Base-by-base conservation (phyloP, 2,329 filamentous ascomycete genomes). In the Seiridium cupressi region DNA sequence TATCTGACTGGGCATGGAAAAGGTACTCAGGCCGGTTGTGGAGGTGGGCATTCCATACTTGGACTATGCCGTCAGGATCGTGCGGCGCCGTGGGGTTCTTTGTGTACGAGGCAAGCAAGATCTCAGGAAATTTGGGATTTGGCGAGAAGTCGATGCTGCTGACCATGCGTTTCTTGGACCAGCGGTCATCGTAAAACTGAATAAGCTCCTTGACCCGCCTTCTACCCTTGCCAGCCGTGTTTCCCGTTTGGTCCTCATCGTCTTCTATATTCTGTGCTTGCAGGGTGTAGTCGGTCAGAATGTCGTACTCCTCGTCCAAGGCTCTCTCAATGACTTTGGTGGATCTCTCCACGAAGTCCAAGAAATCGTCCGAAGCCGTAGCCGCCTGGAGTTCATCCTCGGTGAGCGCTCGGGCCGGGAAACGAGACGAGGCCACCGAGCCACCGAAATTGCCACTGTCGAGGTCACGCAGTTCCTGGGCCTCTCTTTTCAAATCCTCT, bases 81-180 rank as follows among this genome's bases (percentile, higher is more conserved):
- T 97, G 92, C 36, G 94, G 94, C 18, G 95, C 93, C 6, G 94
- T 91, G 4, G 94, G 92, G 72, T 97, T 97, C 78, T 98, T 99
- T 59, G 95, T 99, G 76, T 99, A 98, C 3, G 95, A 92, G 36
- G 95, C 93, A 53, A 98, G 86, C 51, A 99, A 82, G 42, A 99
- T 85, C 76, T 99, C 95, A 34, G 91, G 92, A 70, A 95, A 96
- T 81, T 97, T 97, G 58, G 92, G 91, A 81, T 97, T 97, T 57
- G 92, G 91, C 49, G 94, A 98, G 76, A 97, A 99, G 77, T 94
- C 91, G 68, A 99, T 88, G 69, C 93, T 91, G 73, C 92, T 97
- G 72, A 99, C 90, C 90, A 97, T 97, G 65, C 93, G 89, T 79
- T 97, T 97, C 81, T 96, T 96, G 71, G 92, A 96, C 91, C 94